A percentile compares a stretch with the other conserved stretches of the same genome.
These are phyloP conservation scores for Tuber melanosporum DNA, from an alignment of 495 filamentous ascomycete genomes.

Conservation along the genomic window DNA sequence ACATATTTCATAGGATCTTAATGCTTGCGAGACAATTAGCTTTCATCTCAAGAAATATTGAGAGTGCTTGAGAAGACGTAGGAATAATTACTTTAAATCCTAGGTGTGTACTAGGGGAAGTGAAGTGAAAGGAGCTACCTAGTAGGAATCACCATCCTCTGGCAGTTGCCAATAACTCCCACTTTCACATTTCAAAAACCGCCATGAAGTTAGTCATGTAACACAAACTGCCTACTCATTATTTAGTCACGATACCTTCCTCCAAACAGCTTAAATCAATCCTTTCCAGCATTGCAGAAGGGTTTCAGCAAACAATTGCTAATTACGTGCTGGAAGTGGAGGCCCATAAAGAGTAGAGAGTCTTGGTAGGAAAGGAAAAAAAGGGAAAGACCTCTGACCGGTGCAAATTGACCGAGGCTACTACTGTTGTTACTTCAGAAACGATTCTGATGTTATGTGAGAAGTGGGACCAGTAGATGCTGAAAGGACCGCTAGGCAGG, in stretches of 20 bases:
- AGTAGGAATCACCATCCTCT: too few relatives aligned
- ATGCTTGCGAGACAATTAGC: not conserved
- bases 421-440: too few relatives aligned
- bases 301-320: not conserved
- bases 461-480: too few relatives aligned
- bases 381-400: not conserved
- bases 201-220: not conserved
- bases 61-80: not conserved
- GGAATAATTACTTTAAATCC: not conserved
- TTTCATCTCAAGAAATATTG: not conserved
- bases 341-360: not conserved
- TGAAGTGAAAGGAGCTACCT: not conserved
- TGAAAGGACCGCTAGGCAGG: rapidly evolving
- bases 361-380: not conserved
- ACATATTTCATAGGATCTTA: not conserved
- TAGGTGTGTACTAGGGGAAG: not conserved
- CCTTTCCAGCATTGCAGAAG: not conserved
- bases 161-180: too few relatives aligned
- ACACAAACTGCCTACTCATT: not conserved
- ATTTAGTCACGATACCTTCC: not conserved
- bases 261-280: not conserved
- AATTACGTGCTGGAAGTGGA: not conserved
- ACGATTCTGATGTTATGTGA: too few relatives aligned
- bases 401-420: too few relatives aligned
- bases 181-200: not conserved